Conservation (phyloP, 2,329 filamentous ascomycete genomes). For the Penicillium psychrosexuale region DNA sequence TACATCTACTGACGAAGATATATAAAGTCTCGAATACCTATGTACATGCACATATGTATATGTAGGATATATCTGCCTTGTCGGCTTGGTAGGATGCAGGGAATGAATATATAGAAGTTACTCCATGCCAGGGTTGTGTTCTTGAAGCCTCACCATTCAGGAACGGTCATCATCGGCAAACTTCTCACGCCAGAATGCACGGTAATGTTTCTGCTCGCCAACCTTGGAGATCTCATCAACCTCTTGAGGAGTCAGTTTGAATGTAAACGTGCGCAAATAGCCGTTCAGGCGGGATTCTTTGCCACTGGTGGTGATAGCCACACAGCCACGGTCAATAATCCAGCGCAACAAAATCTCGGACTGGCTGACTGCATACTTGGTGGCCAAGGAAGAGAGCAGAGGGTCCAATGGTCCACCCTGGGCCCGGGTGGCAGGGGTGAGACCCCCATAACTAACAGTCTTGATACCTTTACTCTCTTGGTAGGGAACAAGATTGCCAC, state of each 20-base stretch:
- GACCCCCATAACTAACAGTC: slow-evolving; percentile 42
- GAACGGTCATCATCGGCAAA: slow-evolving; percentile 46
- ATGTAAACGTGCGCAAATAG: slow-evolving; percentile 55
- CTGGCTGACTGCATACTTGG: slow-evolving; percentile 59
- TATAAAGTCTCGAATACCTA: neutral
- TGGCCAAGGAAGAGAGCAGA: slow-evolving; percentile 51
- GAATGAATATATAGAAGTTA: neutral
- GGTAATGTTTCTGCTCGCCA: slow-evolving; percentile 51
- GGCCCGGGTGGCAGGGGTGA: slow-evolving; percentile 53
- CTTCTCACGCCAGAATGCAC: slow-evolving; percentile 53
- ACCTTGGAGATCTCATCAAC: slow-evolving; percentile 52
- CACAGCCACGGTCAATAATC: slow-evolving; percentile 59
- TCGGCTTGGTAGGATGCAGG: neutral
- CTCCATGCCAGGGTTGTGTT: neutral
- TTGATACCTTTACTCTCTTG: slow-evolving; percentile 43
- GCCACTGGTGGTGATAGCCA: slow-evolving; percentile 58
- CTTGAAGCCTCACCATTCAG: neutral
- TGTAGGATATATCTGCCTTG: neutral
- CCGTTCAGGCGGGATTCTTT: slow-evolving; percentile 60
- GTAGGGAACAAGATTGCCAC: slow-evolving; percentile 40
- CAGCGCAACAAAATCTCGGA: slow-evolving; percentile 58
- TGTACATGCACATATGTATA: neutral
- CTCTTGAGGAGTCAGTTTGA: slow-evolving; percentile 59
- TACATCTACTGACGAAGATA: neutral
- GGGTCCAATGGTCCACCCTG: slow-evolving; percentile 55